A percentile compares a stretch with the other conserved stretches of the same genome.
Evolutionary conservation across 805 yeast species (phyloP).

Genomic region (Vanderwaltozyma tropicalis): DNA sequence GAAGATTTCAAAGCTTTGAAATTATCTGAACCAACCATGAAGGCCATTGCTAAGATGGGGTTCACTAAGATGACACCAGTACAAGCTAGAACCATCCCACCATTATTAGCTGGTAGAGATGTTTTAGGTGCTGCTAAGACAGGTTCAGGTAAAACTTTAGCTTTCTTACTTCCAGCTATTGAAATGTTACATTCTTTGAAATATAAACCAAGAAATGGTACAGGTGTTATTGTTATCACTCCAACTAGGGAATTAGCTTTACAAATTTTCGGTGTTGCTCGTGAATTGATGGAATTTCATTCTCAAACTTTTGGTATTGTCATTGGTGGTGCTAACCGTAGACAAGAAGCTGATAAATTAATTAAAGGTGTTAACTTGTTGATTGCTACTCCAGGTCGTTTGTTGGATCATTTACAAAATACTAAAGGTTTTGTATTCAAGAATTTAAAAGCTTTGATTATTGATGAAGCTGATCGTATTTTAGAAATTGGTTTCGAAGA

Average conservation of each 20-base stretch:
- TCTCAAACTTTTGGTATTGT: constrained; percentile 93
- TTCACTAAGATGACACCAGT: constrained; percentile 87
- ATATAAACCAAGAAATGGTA: constrained; percentile 96
- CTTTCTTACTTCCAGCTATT: constrained; percentile 91
- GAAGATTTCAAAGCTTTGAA: constrained; percentile 38
- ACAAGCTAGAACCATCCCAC: constrained; percentile 93
- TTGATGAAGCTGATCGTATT: constrained; percentile 97
- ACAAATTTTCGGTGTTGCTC: constrained; percentile 95
- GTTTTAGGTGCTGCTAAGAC: constrained; percentile 99
- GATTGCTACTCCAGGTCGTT: constrained; percentile 96
- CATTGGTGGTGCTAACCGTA: constrained; percentile 96
- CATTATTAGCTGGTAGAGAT: constrained; percentile 90
- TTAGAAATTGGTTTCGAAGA: constrained; percentile 97
- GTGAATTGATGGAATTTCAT: constrained; percentile 84
- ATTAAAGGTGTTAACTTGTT: constrained; percentile 86
- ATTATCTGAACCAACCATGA: constrained; percentile 70
- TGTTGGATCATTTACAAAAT: constrained; percentile 92
- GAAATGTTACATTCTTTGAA: constrained; percentile 82
- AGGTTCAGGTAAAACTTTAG: constrained; percentile 96
- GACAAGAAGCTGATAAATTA: constrained; percentile 93
- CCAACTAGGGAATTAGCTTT: constrained; percentile 97
- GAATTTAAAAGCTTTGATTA: constrained; percentile 85
- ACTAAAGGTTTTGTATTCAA: constrained; percentile 89
- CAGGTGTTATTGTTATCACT: constrained; percentile 90
- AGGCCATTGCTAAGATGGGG: constrained; percentile 81